These are phyloP conservation scores for Colletotrichum lentis DNA, from an alignment of 2,329 filamentous ascomycete species.

Conservation along the genomic window DNA sequence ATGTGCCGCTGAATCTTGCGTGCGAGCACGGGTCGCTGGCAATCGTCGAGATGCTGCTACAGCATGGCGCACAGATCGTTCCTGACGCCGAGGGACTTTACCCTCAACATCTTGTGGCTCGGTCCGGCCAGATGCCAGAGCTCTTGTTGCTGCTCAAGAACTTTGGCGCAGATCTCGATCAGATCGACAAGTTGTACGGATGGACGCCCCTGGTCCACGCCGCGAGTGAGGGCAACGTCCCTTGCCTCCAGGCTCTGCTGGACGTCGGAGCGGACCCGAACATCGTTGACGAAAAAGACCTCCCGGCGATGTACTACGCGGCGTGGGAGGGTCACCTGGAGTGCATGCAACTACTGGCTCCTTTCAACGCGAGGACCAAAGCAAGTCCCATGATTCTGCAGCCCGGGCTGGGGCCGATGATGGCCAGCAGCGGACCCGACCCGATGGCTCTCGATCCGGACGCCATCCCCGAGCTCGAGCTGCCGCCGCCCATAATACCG, in stretches of 20 bases:
- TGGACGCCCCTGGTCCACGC: conserved; percentile 98
- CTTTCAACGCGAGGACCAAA: conserved; percentile 57
- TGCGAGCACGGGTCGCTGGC: conserved; percentile 90
- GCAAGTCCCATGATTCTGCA: conserved; percentile 57
- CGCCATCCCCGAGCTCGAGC: conserved; percentile 87
- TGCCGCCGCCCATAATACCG: conserved; percentile 96
- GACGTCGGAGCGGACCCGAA: conserved; percentile 80
- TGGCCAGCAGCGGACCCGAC: conserved; percentile 60
- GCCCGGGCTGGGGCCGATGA: conserved; percentile 54
- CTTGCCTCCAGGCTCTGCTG: conserved; percentile 83
- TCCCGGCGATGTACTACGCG: conserved; percentile 97
- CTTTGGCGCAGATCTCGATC: conserved; percentile 89
- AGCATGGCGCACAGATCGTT: conserved; percentile 81
- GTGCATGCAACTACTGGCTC: conserved; percentile 88
- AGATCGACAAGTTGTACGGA: conserved; percentile 93
- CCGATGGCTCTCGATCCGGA: conserved; percentile 79
- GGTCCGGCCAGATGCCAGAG: conserved; percentile 82
- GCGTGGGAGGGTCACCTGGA: conserved; percentile 97
- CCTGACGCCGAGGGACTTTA: conserved; percentile 95
- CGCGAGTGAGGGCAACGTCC: conserved; percentile 93
- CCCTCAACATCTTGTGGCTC: conserved; percentile 94
- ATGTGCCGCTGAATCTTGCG: conserved; percentile 92
- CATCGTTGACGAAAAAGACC: conserved; percentile 87
- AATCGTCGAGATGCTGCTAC: conserved; percentile 85
- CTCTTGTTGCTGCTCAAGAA: conserved; percentile 82